Evolutionary conservation across 2,329 filamentous ascomycete species (phyloP).

Genomic region (Amauroascus verrucosus): DNA sequence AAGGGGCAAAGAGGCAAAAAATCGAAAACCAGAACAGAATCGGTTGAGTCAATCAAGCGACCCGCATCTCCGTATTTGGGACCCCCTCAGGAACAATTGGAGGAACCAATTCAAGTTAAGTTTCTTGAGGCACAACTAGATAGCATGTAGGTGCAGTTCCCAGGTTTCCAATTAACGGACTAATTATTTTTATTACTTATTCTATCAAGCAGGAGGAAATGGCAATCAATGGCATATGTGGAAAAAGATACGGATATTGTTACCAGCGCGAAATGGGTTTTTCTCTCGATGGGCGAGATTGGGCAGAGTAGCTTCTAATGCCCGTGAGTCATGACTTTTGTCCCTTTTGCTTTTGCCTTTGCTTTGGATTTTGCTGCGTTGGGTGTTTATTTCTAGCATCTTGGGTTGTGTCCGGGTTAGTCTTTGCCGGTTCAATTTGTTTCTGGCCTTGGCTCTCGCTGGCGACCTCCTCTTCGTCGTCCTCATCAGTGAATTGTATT

Average conservation of each 20-base stretch:
- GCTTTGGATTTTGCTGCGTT: background rate
- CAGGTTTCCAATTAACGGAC: background rate
- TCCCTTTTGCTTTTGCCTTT: background rate
- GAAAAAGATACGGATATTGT: background rate
- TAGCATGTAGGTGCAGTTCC: no score
- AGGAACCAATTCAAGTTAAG: no score
- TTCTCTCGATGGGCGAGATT: background rate
- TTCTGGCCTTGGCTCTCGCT: background rate
- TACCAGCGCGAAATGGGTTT: background rate
- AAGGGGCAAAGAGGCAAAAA: no score
- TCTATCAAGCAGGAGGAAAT: background rate
- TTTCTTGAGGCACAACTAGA: no score
- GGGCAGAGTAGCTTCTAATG: background rate
- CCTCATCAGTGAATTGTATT: constrained; percentile 24
- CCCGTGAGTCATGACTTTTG: background rate
- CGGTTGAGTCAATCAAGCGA: no score
- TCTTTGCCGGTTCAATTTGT: background rate
- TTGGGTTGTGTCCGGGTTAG: background rate
- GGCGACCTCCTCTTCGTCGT: background rate
- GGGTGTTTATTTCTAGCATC: background rate
- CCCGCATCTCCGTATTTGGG: no score
- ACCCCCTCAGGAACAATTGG: no score
- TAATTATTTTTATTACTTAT: background rate
- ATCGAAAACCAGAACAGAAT: no score
- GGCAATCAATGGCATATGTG: background rate